Evolutionary conservation across 2,329 filamentous ascomycete genomes (phyloP), one percentile per base, ranked within the genome.

Genomic region (Monosporascus sp.): DNA sequence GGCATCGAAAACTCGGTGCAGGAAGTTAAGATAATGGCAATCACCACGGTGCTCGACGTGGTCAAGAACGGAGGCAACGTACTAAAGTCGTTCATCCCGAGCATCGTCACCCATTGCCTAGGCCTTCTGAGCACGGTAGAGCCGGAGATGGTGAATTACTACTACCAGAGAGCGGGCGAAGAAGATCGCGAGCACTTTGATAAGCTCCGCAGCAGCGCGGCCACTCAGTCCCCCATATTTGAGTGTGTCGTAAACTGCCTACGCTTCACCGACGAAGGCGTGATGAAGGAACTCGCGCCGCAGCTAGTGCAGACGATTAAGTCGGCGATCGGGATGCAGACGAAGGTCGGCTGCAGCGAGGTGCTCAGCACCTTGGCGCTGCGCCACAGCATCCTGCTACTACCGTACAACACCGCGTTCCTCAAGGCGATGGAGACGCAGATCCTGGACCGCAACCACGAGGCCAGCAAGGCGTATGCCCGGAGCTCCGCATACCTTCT

Each of bases 181-280:
- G 80, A 95, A 28, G 95, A 88, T 1, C 86, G 91, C 47, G 91
- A 96, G 60, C 86, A 93, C 64, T 91, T 99, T 52, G 94, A 99
- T 70, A 92, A 91, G 66, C 81, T 91, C 70, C 82, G 94, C 52
- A 84, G 94, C 15, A 86, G 83, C 40, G 88, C 86, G 67, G 90
- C 97, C 31, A 88, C 91, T 28, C 84, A 84, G 50, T 96, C 91
- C 17, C 93, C 94, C 0, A 85, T 99, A 59, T 95, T 92, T 64
- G 92, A 97, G 68, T 91, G 91, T 1, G 91, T 97, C 52, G 90
- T 96, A 62, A 84, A 92, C 58, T 91, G 89, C 64, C 81, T 99
- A 35, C 91, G 96, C 55, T 85, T 89, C 50, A 78, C 95, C 2
- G 91, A 97, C 65, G 85, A 84, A 7, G 74, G 78, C 5, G 86